Evolutionary conservation across 1,284 basidiomycete genomes (phyloP), one percentile per base, ranked within the genome.

Genomic region (Apiotrichum gamsii): DNA sequence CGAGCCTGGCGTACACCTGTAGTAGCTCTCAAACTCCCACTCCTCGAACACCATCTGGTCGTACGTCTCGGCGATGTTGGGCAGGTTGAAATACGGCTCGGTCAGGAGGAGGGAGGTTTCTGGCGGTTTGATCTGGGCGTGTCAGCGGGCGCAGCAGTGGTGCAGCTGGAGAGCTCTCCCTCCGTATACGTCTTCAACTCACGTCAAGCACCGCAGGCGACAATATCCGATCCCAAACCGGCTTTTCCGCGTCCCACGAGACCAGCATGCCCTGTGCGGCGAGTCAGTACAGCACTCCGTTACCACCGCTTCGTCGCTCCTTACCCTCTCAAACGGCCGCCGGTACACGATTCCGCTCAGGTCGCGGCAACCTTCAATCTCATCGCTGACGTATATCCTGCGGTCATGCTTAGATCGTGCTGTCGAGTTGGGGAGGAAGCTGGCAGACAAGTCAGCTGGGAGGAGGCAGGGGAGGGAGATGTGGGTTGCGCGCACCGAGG

Each of bases 41-140:
- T 95, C 90, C 64, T 97, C 93, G 61, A 95, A 95, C 0, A 94
- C 76, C 65, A 97, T 85, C 72, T 95, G 85, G 68, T 96, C 93
- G 57, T 91, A 90, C 32, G 87, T 81, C 34, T 89, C 85, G 72
- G 91, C 86, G 16, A 94, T 81, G 65, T 89, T 90, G 16, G 88
- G 87, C 10, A 94, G 75, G 69, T 94, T 90, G 77, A 93, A 87
- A 65, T 90, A 90, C 3, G 91, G 88, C 72, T 96, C 93, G 3
- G 93, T 95, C 42, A 96, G 79, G 40, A 96, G 74, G 31, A 94
- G 74, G 3, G 83, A 82, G 0, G 83, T 80, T 39, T 82, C 78
- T 1, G 80, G 73, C 0, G 87, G 82, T 59, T 88, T 80, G 48
- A 88, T 73, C 87, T 90, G 61, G 23, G 41, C 18, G 32, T 44